Percentiles rank a stretch among this genome's conserved stretches.
phyloP scores from a whole-genome alignment of 2,329 filamentous ascomycete genomes.

The Colletotrichum paranaense region DNA sequence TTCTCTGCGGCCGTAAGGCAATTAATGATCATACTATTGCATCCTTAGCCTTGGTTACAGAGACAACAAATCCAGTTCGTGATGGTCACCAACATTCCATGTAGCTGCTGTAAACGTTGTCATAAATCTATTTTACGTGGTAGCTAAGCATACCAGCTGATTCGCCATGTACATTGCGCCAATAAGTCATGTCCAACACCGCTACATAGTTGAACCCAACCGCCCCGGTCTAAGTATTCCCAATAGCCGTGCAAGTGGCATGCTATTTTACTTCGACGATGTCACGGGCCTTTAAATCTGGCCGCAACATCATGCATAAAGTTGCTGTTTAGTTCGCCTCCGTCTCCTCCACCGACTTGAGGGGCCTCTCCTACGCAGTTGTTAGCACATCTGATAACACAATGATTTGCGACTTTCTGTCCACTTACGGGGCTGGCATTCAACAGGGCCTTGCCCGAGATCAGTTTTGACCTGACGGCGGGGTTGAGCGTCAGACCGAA shows the following conservation, averaged over 20 bases:
- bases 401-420: background rate
- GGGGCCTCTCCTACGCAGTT: constrained; percentile 13
- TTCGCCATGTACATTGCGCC: background rate
- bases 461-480: constrained; percentile 74
- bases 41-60: no score
- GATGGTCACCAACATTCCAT: background rate
- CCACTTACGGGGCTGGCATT: constrained; percentile 62
- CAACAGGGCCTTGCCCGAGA: constrained; percentile 79
- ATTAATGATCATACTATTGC: no score
- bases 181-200: background rate
- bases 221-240: background rate
- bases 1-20: no score
- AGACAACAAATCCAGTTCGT: background rate
- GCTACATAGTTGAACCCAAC: background rate
- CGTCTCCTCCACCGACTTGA: constrained; percentile 31
- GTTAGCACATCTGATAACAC: background rate
- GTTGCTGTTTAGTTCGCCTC: constrained; percentile 38
- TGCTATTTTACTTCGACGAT: constrained; percentile 4
- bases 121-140: background rate
- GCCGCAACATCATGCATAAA: constrained; percentile 46
- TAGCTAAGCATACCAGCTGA: background rate
- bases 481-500: constrained; percentile 92
- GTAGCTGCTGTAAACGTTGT: background rate
- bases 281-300: constrained; percentile 48
- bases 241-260: background rate